A percentile compares a stretch with the other conserved stretches of the same genome.
Evolutionary conservation across 2,329 filamentous ascomycete species (phyloP).

Genomic region (Myotisia sp.): DNA sequence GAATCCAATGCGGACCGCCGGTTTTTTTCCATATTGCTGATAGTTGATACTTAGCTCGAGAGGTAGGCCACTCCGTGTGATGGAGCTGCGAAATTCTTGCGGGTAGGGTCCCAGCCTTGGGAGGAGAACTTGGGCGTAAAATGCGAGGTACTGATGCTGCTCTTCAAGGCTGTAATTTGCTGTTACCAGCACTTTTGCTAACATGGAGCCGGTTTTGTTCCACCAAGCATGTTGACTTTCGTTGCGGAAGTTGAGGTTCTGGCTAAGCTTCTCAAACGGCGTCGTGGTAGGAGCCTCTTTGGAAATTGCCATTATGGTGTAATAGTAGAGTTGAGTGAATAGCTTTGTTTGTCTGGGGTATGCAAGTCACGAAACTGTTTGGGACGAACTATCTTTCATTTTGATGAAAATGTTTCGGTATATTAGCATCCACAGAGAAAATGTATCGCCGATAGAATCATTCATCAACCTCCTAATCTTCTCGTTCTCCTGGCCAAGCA

Average conservation of each 20-base stretch:
- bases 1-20: constrained; percentile 8
- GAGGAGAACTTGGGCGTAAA: constrained; percentile 12
- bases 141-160: constrained; percentile 12
- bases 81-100: constrained; percentile 1
- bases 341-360: too few relatives aligned
- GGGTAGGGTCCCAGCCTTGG: constrained; percentile 13
- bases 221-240: constrained; percentile 14
- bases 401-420: too few relatives aligned
- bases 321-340: too few relatives aligned
- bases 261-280: not conserved
- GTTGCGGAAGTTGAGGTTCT: constrained; percentile 5
- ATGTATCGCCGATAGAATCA: too few relatives aligned
- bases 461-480: too few relatives aligned
- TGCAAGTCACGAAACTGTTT: too few relatives aligned
- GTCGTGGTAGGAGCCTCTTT: not conserved
- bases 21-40: constrained; percentile 1
- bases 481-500: too few relatives aligned
- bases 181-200: constrained; percentile 10
- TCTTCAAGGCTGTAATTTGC: constrained; percentile 11
- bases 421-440: too few relatives aligned
- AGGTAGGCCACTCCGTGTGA: constrained; percentile 6
- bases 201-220: constrained; percentile 13
- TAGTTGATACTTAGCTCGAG: constrained; percentile 12
- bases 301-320: too few relatives aligned
- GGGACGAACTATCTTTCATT: too few relatives aligned